Evolutionary conservation across 1,284 basidiomycete genomes (phyloP), one percentile per base, ranked within the genome.

Genomic region (Ganoderma lingzhi): DNA sequence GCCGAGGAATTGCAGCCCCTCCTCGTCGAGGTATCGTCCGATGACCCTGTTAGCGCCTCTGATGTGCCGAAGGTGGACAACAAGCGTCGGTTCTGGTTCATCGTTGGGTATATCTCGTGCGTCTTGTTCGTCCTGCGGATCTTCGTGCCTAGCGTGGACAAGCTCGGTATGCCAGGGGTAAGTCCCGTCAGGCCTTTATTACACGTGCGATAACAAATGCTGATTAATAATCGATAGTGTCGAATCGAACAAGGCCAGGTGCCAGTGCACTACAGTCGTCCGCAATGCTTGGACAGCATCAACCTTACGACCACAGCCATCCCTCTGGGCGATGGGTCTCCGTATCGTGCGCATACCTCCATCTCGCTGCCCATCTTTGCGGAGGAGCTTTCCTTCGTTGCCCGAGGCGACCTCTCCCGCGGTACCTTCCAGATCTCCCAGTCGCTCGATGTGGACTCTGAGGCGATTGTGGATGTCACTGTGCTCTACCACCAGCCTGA

Each of bases 341-440:
- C 64, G 9, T 64, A 64, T 37, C 67, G 64, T 32, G 68, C 66
- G 30, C 62, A 45, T n/a, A 62, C 76, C 1, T 72, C 71, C 28
- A 63, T 79, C 45, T 64, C 74, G 6, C 71, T 79, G 12, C 78
- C 79, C 1, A 8, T 78, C 32, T 59, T 67, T 32, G 75, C 77
- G 0, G 71, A 76, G 51, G 67, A 76, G 59, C 68, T 80, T 10
- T 74, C 77, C 67, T 76, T 80, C 65, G 12, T 77, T 17, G 53
- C 74, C 23, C 66, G 67, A 6, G 79, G 78, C n/a, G 14, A 68
- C 28, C 66, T 75, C n/a, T 65, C 77, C 2, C 59, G 73, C 42
- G 79, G 79, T 5, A 14, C 68, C 23, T 68, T 81, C 56, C 45
- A 74, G 37, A 66, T 78, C 35, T 39, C 64, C 1, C 75, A 76